Base-by-base conservation (phyloP, 2,329 filamentous ascomycete species). In the Parascedosporium putredinis region DNA sequence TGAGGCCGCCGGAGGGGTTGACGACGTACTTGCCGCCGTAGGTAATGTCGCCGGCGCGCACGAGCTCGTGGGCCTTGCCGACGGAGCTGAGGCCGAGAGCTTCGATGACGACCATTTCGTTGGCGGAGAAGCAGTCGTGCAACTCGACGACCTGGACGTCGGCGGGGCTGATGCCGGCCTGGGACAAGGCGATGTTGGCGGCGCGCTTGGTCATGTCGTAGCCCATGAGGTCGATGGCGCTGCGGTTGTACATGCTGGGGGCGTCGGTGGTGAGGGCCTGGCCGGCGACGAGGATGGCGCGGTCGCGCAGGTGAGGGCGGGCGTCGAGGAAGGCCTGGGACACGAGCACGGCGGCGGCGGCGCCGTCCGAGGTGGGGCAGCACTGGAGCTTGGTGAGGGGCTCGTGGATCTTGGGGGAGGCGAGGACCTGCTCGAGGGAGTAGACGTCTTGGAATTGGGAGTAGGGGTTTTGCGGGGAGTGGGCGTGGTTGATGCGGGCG, bases 341-440 rank as follows among this genome's bases (percentile, higher is more conserved):
- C 50, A 95, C 89, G 47, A 98, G 72, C 27, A 97, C 83, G 12
- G 87, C 88, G 1, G 93, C 89, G 1, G 89, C 91, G 44, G 84
- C 87, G 45, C 91, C 91, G 66, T 97, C 93, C 0, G 88, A 95
- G 1, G 91, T 97, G 1, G 93, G 91, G 69, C 91, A 96, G 77
- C 91, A 97, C 71, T 97, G 93, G n/a, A 97, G 82, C 70, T 96
- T 97, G 52, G 93, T 97, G 50, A 97, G 76, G 14, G 91, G 91
- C 55, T 81, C 80, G 69, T 88, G 82, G 66, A 97, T 87, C 76
- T 81, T 86, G 52, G 87, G 74, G 0, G 87, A 71, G 33, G 83
- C 73, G 62, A 88, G 67, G 63, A 97, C 75, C 67, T 97, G 83
- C 27, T 95, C 86, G 36, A 84, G 79, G 0, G 86, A 86, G 72